These are phyloP conservation scores for Ilex asprella DNA, from an alignment of 257 asterid species.

Conservation along the genomic window DNA sequence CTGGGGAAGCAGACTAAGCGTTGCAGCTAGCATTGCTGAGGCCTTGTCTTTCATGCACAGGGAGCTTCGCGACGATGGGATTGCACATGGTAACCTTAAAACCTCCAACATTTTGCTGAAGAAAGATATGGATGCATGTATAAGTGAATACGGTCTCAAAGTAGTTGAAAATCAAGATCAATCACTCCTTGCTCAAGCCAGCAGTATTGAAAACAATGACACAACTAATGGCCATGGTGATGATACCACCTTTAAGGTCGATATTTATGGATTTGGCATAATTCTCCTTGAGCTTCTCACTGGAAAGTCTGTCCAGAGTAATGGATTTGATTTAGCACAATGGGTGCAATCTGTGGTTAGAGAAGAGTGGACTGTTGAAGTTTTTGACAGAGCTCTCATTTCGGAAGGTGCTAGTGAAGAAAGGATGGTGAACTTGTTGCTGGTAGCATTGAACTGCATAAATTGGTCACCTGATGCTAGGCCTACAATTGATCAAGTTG, in stretches of 20 bases:
- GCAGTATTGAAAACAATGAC: conserved; percentile 8
- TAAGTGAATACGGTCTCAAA: conserved; percentile 65
- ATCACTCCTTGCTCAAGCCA: conserved; percentile 13
- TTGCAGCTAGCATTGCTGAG: conserved; percentile 40
- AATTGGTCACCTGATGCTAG: conserved; percentile 32
- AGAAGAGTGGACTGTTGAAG: conserved; percentile 79
- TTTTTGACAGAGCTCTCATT: conserved; percentile 47
- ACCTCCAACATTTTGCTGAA: conserved; percentile 59
- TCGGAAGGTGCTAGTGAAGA: conserved; percentile 56
- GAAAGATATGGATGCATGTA: conserved; percentile 44
- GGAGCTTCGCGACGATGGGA: conserved; percentile 37
- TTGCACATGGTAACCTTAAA: conserved; percentile 67
- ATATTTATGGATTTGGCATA: conserved; percentile 47
- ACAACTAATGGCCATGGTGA: neutral
- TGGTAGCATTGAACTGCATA: conserved; percentile 58
- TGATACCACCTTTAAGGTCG: conserved; percentile 26
- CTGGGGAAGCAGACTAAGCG: conserved; percentile 52
- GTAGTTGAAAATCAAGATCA: conserved; percentile 24
- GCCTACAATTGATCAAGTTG: conserved; percentile 47
- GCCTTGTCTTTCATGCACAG: conserved; percentile 63
- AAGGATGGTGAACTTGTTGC: conserved; percentile 56
- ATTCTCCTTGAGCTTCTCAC: conserved; percentile 69
- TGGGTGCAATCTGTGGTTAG: conserved; percentile 67
- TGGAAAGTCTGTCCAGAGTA: conserved; percentile 48
- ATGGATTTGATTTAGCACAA: conserved; percentile 44